These are phyloP conservation scores for Oidium heveae DNA, from an alignment of 2,329 filamentous ascomycete genomes.

Conservation along the genomic window DNA sequence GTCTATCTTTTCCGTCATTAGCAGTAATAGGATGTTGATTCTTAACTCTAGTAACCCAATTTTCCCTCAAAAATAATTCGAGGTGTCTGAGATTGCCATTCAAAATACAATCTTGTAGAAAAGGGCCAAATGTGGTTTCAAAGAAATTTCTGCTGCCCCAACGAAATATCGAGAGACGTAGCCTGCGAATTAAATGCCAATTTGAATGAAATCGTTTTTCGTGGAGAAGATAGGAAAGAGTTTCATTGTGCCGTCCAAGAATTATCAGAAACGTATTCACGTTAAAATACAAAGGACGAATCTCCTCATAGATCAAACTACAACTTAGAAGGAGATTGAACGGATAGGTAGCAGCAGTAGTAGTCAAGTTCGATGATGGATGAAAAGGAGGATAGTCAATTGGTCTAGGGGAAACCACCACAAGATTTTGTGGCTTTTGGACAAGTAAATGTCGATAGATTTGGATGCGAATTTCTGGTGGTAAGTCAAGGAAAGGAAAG, in stretches of 20 bases:
- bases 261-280: slow-evolving; percentile 8
- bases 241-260: slow-evolving; percentile 4
- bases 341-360: slow-evolving; percentile 3
- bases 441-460: slow-evolving; percentile 7
- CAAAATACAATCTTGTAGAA: slow-evolving; percentile 9
- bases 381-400: neutral
- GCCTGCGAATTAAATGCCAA: slow-evolving; percentile 5
- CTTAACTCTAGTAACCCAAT: slow-evolving; percentile 2
- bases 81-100: slow-evolving; percentile 9
- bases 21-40: neutral
- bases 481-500: slow-evolving; percentile 8
- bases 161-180: slow-evolving; percentile 5
- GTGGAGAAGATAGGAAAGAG: slow-evolving; percentile 5
- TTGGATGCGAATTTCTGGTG: slow-evolving; percentile 10
- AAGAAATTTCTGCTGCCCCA: slow-evolving; percentile 10
- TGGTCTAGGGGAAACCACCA: neutral
- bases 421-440: neutral
- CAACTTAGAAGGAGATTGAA: slow-evolving; percentile 8
- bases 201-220: slow-evolving; percentile 4
- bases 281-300: slow-evolving; percentile 9
- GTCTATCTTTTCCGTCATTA: slow-evolving; percentile 1
- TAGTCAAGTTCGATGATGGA: neutral
- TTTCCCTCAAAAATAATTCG: slow-evolving; percentile 6
- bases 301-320: slow-evolving; percentile 10
- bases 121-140: slow-evolving; percentile 3